These are phyloP conservation scores for Blastocystis sp. DNA, from an alignment of 352 stramenopile species.

Conservation along the genomic window DNA sequence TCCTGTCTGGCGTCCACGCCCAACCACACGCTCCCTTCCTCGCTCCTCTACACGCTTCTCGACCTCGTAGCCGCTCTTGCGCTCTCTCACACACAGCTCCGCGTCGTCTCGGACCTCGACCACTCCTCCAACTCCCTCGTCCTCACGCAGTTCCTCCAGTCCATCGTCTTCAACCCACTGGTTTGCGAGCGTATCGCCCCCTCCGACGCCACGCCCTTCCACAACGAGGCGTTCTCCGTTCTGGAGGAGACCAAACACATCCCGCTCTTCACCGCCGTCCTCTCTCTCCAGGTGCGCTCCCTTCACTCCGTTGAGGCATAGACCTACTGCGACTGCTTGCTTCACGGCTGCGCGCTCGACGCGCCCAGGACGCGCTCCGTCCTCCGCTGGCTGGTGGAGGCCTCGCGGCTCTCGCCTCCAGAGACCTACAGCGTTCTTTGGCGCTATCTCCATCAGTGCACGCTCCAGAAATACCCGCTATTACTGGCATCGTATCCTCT, in stretches of 20 bases:
- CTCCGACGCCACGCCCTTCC: not conserved
- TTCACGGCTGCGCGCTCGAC: not conserved
- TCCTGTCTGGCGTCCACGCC: not conserved
- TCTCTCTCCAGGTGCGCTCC: not conserved
- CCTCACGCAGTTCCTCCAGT: not conserved
- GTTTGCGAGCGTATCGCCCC: not conserved
- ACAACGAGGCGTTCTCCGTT: constrained; percentile 1
- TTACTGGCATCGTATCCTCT: not conserved
- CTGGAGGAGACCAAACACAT: too few species aligned
- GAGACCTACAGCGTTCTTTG: not conserved
- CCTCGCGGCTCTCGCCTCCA: not conserved
- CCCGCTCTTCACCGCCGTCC: not conserved
- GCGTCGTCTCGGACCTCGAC: not conserved
- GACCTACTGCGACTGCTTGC: not conserved
- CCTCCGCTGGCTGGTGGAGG: not conserved
- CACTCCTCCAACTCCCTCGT: not conserved
- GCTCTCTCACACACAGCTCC: not conserved
- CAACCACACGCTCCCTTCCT: not conserved
- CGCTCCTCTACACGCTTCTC: not conserved
- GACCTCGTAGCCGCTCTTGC: not conserved
- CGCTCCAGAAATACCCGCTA: not conserved
- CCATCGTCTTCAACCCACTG: not conserved
- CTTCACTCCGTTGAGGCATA: not conserved
- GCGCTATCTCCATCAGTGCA: not conserved
- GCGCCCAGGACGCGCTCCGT: not conserved